These are phyloP conservation scores for Anisodus tanguticus DNA, from an alignment of 257 asterid genomes.

Conservation along the genomic window DNA sequence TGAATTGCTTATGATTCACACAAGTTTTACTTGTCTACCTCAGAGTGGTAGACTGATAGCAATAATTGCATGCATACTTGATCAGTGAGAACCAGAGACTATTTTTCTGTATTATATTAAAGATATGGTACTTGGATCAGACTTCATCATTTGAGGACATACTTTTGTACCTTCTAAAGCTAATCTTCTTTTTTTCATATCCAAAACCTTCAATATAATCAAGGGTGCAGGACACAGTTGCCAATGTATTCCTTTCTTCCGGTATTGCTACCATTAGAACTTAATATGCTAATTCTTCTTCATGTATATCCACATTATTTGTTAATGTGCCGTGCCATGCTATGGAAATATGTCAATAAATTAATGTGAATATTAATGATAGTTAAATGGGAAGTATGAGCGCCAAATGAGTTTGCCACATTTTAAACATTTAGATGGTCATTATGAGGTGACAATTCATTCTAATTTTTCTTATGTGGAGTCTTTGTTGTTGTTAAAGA, in stretches of 20 bases:
- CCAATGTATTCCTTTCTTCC: neutral
- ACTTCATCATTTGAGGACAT: neutral
- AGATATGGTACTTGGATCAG: neutral
- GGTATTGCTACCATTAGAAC: neutral
- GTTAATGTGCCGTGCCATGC: neutral
- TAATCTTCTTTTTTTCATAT: neutral
- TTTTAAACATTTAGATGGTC: neutral
- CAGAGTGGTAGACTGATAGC: neutral
- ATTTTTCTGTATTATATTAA: neutral
- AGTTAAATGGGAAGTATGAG: neutral
- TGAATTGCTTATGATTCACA: neutral
- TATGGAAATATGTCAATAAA: neutral
- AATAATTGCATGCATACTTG: neutral
- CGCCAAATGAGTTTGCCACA: neutral
- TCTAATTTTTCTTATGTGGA: neutral
- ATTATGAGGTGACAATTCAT: neutral
- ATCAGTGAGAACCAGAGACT: neutral
- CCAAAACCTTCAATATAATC: neutral
- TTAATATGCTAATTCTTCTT: neutral
- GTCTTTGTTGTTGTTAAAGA: neutral
- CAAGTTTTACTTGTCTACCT: neutral
- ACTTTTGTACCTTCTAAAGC: neutral
- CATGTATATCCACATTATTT: neutral
- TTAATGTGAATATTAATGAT: neutral
- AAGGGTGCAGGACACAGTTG: neutral